These are phyloP conservation scores for Aspergillus spinulosporus DNA, from an alignment of 2,329 filamentous ascomycete genomes.

Conservation along the genomic window DNA sequence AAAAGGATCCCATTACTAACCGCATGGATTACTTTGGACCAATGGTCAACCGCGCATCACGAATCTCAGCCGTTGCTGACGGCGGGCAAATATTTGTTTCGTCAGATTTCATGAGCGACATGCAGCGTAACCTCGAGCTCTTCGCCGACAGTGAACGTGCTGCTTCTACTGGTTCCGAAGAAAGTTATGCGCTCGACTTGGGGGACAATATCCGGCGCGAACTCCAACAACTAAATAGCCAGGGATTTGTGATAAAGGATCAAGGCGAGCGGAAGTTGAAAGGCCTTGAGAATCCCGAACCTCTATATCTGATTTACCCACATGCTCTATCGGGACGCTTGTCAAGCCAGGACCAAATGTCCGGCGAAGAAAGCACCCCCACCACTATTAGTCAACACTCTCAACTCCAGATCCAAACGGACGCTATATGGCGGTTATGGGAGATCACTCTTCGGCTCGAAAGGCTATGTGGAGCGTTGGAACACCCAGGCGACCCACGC, in stretches of 20 bases:
- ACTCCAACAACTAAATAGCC: conserved; percentile 78
- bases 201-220: conserved; percentile 82
- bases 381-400: conserved; percentile 64
- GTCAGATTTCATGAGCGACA: conserved; percentile 94
- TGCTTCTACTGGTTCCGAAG: conserved; percentile 68
- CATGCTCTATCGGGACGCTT: conserved; percentile 77
- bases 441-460: conserved; percentile 84
- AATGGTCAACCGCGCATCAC: conserved; percentile 96
- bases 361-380: conserved; percentile 40
- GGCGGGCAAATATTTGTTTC: conserved; percentile 97
- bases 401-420: conserved; percentile 75
- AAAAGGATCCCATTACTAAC: conserved; percentile 91
- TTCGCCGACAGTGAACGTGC: conserved; percentile 81
- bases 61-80: conserved; percentile 91
- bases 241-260: conserved; percentile 96
- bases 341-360: conserved; percentile 48
- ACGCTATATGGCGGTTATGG: conserved; percentile 87
- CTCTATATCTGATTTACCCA: conserved; percentile 93
- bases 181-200: conserved; percentile 74
- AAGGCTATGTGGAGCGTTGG: conserved; percentile 88
- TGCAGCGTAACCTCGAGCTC: conserved; percentile 83
- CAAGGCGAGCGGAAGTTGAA: conserved; percentile 94
- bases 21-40: conserved; percentile 99
- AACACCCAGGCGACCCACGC: conserved; percentile 63
- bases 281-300: conserved; percentile 94